Evolutionary conservation across 148 eudicot species (phyloP), one percentile per base, ranked within the genome.

Genomic region (Hydrangea macrophylla): DNA sequence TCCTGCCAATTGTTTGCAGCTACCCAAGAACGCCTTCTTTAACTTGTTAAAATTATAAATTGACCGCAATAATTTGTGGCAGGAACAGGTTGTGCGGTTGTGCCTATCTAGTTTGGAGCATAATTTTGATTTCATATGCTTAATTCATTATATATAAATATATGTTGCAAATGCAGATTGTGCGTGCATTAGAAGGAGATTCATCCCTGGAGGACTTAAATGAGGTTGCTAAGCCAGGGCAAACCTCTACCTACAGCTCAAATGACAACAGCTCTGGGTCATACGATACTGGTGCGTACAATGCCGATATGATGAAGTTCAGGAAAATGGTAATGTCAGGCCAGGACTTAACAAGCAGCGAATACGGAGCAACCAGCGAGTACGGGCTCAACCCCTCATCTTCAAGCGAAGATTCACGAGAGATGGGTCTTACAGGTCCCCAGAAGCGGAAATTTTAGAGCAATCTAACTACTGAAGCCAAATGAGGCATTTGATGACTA

Each of bases 101-200:
- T n/a, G n/a, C n/a, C n/a, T n/a, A n/a, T n/a, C n/a, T 9, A 3
- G 53, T 18, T 48, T 48, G 53, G n/a, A 48, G 53, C 39, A 5
- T n/a, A 15, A 3, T 15, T 45, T 45, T 45, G 23, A 48, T 15
- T 3, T 15, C 53, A 18, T 48, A 15, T 48, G 53, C 22, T 48
- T n/a, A 48, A 48, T 48, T 2, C 17, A 18, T 48, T n/a, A 18
- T 35, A 18, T 48, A 22, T 11, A 18, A n/a, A n/a, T n/a, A n/a
- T n/a, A n/a, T n/a, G n/a, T n/a, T 48, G 53, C 5, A 3, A 35
- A 3, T 48, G 12, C 58, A 89, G 96, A 86, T 90, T 64, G 92
- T 80, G 12, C 86, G 92, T n/a, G 83, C 83, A 27, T 45, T 90
- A 2, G 92, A 87, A 65, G 96, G 90, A 60, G 84, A 87, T 37